A percentile compares a stretch with the other conserved stretches of the same genome.
Evolutionary conservation across 768 basidiomycete species (phyloP).

Genomic region (Xerocomus potaroensis): DNA sequence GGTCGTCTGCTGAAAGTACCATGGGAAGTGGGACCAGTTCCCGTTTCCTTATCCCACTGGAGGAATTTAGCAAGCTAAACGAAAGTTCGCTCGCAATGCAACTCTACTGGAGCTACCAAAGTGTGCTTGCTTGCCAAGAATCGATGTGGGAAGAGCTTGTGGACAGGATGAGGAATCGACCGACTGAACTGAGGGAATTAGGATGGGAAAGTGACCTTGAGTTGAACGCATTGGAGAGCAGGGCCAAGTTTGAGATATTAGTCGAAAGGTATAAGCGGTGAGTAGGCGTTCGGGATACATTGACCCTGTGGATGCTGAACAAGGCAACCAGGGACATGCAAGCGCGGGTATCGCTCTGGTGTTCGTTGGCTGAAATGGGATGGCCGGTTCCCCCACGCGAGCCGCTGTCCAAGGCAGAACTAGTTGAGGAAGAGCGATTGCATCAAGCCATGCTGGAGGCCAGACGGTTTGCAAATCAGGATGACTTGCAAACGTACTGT

Average conservation of each 20-base stretch:
- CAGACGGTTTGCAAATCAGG: slow-evolving; percentile 44
- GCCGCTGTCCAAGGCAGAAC: slow-evolving; percentile 62
- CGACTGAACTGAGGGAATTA: slow-evolving; percentile 47
- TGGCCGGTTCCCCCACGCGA: slow-evolving; percentile 59
- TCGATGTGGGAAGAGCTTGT: slow-evolving; percentile 76
- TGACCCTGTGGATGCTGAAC: neutral
- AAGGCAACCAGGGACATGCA: slow-evolving; percentile 54
- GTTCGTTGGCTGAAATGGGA: slow-evolving; percentile 53
- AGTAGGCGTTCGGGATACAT: slow-evolving; percentile 18
- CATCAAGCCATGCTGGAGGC: slow-evolving; percentile 60
- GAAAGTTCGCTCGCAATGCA: slow-evolving; percentile 70
- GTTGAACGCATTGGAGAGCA: slow-evolving; percentile 49
- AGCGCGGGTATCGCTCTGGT: slow-evolving; percentile 59
- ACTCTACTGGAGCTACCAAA: slow-evolving; percentile 58
- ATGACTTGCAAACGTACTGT: slow-evolving; percentile 52
- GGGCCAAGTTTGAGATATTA: slow-evolving; percentile 56
- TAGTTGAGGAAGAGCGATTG: slow-evolving; percentile 61
- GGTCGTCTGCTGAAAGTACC: slow-evolving; percentile 42
- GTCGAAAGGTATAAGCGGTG: slow-evolving; percentile 55
- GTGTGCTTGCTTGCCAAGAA: slow-evolving; percentile 62
- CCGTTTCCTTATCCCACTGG: slow-evolving; percentile 36
- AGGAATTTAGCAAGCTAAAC: slow-evolving; percentile 43
- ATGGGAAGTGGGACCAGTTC: slow-evolving; percentile 30
- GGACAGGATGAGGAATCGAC: slow-evolving; percentile 55
- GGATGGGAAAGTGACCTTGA: slow-evolving; percentile 74